Conservation (phyloP, 495 filamentous ascomycete genomes). For the Hypomontagnella submonticulosa region DNA sequence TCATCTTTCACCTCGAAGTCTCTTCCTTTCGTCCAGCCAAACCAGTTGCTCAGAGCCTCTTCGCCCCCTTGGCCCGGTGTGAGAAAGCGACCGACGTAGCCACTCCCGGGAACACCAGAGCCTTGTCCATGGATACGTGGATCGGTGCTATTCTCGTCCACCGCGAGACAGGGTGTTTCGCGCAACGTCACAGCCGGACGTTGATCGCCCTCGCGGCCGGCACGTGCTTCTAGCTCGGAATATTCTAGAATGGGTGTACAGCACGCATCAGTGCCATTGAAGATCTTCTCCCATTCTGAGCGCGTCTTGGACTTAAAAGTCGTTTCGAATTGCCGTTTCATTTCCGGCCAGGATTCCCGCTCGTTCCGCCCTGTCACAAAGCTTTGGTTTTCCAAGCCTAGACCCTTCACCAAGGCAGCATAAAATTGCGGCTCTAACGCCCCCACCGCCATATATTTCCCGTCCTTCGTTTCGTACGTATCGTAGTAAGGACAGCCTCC, state of each 20-base stretch:
- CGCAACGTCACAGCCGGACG: slow-evolving; percentile 76
- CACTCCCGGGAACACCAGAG: slow-evolving; percentile 62
- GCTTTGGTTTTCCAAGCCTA: slow-evolving; percentile 64
- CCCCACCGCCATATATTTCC: slow-evolving; percentile 87
- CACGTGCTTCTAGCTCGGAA: slow-evolving; percentile 71
- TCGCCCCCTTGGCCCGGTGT: slow-evolving; percentile 75
- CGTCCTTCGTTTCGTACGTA: slow-evolving; percentile 85
- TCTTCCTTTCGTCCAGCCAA: slow-evolving; percentile 77
- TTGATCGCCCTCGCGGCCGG: slow-evolving; percentile 72
- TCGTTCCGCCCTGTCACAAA: slow-evolving; percentile 68
- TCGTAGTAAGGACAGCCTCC: slow-evolving; percentile 89
- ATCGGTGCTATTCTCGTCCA: slow-evolving; percentile 53
- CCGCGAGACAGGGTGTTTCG: slow-evolving; percentile 69
- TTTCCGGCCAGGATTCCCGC: slow-evolving; percentile 69
- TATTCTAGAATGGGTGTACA: slow-evolving; percentile 86
- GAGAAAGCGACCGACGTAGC: slow-evolving; percentile 71
- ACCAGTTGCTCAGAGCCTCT: slow-evolving; percentile 76
- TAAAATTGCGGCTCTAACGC: slow-evolving; percentile 92
- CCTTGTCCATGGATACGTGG: slow-evolving; percentile 58
- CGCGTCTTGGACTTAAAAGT: slow-evolving; percentile 80
- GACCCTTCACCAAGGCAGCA: slow-evolving; percentile 68
- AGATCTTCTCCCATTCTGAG: slow-evolving; percentile 83
- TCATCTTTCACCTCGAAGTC: slow-evolving; percentile 74
- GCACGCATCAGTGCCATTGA: slow-evolving; percentile 91
- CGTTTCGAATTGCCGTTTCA: slow-evolving; percentile 68